phyloP scores from a whole-genome alignment of 306 rosid genomes.

The Styphnolobium japonicum region DNA sequence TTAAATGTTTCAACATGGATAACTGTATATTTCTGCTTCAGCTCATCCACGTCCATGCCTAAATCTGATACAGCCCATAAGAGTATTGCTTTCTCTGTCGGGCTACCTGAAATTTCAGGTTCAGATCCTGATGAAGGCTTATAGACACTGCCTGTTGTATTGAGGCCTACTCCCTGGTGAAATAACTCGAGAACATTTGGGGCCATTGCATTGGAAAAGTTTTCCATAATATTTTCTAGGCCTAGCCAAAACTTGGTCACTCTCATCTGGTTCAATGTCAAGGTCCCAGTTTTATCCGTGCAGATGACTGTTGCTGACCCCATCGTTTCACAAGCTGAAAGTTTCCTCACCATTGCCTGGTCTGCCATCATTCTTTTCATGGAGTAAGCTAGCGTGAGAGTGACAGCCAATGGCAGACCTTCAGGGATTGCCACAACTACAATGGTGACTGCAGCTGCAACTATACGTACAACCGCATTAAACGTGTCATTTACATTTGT shows the following conservation, averaged over 20 bases:
- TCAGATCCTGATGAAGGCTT: slow-evolving; percentile 38
- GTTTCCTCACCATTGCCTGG: slow-evolving; percentile 90
- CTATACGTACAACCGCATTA: slow-evolving; percentile 56
- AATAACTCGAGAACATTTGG: slow-evolving; percentile 48
- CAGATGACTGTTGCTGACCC: slow-evolving; percentile 92
- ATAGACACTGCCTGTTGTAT: slow-evolving; percentile 70
- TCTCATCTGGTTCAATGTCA: slow-evolving; percentile 77
- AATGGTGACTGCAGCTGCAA: slow-evolving; percentile 76
- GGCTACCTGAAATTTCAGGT: slow-evolving; percentile 81
- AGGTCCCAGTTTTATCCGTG: slow-evolving; percentile 84
- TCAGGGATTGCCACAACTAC: slow-evolving; percentile 96
- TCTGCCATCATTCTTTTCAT: slow-evolving; percentile 96
- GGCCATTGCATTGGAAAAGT: slow-evolving; percentile 31
- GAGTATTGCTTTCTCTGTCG: slow-evolving; percentile 84
- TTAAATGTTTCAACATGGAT: slow-evolving; percentile 81
- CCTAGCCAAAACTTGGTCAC: slow-evolving; percentile 76
- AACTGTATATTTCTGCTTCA: slow-evolving; percentile 46
- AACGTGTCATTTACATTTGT: slow-evolving; percentile 38
- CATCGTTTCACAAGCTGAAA: slow-evolving; percentile 92
- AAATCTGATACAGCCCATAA: slow-evolving; percentile 65
- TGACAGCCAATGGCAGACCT: slow-evolving; percentile 86
- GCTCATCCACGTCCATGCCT: slow-evolving; percentile 63
- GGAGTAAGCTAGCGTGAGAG: slow-evolving; percentile 84
- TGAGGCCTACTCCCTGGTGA: slow-evolving; percentile 69
- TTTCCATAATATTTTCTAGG: slow-evolving; percentile 41